Conservation (phyloP, 106 monocot species). For the Apostasia shenzhenica region DNA sequence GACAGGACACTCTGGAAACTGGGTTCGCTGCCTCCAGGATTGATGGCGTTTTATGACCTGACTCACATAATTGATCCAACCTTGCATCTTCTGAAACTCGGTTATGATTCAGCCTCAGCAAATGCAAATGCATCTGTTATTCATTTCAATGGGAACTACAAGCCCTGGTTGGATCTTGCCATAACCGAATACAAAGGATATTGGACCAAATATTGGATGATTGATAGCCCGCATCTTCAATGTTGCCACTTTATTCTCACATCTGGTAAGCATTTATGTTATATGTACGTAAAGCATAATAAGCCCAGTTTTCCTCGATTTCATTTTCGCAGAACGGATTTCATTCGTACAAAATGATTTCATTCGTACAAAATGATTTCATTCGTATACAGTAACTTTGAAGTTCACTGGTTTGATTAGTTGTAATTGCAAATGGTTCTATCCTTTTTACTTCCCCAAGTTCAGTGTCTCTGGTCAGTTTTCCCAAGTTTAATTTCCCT, state of each 20-base stretch:
- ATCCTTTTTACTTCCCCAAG: too few species aligned
- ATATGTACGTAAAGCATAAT: too few species aligned
- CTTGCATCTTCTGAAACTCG: slow-evolving; percentile 33
- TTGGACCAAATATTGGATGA: slow-evolving; percentile 24
- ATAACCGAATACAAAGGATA: slow-evolving; percentile 25
- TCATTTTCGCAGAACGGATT: too few species aligned
- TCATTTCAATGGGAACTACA: slow-evolving; percentile 35
- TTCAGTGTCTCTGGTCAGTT: too few species aligned
- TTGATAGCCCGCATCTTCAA: slow-evolving; percentile 24
- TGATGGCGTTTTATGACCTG: slow-evolving; percentile 37
- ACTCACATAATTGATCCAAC: slow-evolving; percentile 24
- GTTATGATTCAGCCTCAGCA: slow-evolving; percentile 21
- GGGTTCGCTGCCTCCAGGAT: slow-evolving; percentile 25
- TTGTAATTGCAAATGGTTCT: too few species aligned
- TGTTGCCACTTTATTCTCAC: slow-evolving; percentile 12
- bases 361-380: too few species aligned
- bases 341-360: too few species aligned
- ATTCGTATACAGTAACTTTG: too few species aligned
- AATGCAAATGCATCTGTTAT: slow-evolving; percentile 25
- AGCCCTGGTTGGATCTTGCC: slow-evolving; percentile 39
- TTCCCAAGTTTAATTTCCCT: too few species aligned
- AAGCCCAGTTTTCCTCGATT: too few species aligned
- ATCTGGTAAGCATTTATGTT: too few species aligned
- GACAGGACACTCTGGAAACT: slow-evolving; percentile 36
- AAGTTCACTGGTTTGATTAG: too few species aligned